Base-by-base conservation (phyloP, 169 alveolate genomes). In the Plasmodium berghei region DNA sequence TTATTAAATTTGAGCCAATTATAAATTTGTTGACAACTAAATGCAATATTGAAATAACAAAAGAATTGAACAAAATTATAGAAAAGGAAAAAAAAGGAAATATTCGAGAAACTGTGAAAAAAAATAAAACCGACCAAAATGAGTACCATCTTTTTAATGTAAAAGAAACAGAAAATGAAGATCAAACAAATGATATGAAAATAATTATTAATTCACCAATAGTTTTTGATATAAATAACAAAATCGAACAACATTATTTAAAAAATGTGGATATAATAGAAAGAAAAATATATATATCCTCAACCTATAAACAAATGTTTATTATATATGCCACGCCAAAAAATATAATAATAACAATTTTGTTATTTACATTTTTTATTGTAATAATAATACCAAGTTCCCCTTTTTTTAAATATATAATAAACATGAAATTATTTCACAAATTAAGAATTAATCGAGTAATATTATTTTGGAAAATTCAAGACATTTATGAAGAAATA, bases 1-100 rank as follows among this genome's bases (percentile, higher is more conserved):
- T 34, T 6, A 66, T 80, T 6, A 80, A 66, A 16, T 80, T 80
- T 80, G 75, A 67, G 42, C 90, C 90, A 1, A 48, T 67, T 26
- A 61, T 5, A 4, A 62, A 80, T 5, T 42, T 80, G 10, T 71
- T 64, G 4, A 14, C 69, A 34, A 69, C 90, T 14, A 70, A 80
- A 0, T 80, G 90, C 24, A 52, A 34, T 18, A 72, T 80, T 24
- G 40, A 54, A 46, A 72, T 80, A n/a, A 16, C 72, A 4, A 42
- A 48, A 46, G 46, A 62, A 2, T 20, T 20, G 28, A 46, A 9
- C 9, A 1, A 2, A 4, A 2, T 8, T 12, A 49, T 9, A 48
- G 9, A n/a, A 9, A 67, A 74, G 20, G 54, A 62, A 22, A 28
- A 6, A 55, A 40, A 26, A 6, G 22, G 2, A 46, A 5, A 42